Base-by-base conservation (phyloP, 129 eudicot genomes). In the Glebionis coronaria region DNA sequence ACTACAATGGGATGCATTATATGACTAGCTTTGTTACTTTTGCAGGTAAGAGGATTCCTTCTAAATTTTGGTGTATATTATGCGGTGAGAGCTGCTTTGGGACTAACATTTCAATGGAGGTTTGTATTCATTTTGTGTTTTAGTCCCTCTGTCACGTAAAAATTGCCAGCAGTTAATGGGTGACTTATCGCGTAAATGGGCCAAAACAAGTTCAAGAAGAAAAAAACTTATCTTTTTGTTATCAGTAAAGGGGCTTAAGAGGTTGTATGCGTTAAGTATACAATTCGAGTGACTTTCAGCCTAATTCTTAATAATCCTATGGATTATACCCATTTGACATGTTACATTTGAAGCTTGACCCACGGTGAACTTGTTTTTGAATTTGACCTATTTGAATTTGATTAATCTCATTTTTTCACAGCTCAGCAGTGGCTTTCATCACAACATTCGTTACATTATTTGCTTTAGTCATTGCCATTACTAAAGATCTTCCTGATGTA, bases 401-500 rank as follows among this genome's bases (percentile, higher is more conserved):
- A n/a, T 64, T 16, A 42, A 18, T 42, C 15, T 56, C 4, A 35
- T 4, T 54, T 69, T 76, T 45, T 42, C 49, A 81, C 90, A 93
- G 99, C 77, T 84, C 87, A 12, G 86, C 99, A 0, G 99, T 93
- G 85, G 97, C 95, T 74, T 93, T 93, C 81, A 89, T 93, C 75
- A 93, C 99, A 69, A 78, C 99, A 9, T 93, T 93, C 64, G 99
- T 93, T 51, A 93, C 99, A n/a, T 55, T 93, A 67, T 93, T 93
- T 70, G 99, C 97, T 9, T 83, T 93, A 73, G 99, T 93, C 62
- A 93, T 93, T 73, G 99, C 99, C 73, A 93, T 93, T 69, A 93
- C 99, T 35, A 89, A 93, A 79, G 99, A 93, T 93, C n/a, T 93
- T 77, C 96, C 95, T 46, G 99, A 93, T 56, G 95, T 93, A 23